Percentiles rank a stretch among this genome's conserved stretches.
phyloP scores from a whole-genome alignment of 2,329 filamentous ascomycete genomes.

The Trichoderma citrinoviride region DNA sequence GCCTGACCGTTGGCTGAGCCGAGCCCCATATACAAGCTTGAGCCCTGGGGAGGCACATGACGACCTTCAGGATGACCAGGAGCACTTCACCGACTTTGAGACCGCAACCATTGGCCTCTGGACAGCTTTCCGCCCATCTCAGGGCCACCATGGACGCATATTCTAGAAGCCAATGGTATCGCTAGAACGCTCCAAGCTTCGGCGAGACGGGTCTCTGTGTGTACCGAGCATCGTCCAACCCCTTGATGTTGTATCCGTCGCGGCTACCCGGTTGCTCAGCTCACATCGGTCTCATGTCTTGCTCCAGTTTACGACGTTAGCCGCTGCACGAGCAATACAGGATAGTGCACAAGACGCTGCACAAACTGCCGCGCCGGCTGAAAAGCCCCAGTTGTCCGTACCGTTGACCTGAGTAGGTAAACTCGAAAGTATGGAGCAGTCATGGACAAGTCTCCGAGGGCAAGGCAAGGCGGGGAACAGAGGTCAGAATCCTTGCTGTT shows the following conservation, averaged over 20 bases:
- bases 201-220: background rate
- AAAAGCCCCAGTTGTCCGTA: background rate
- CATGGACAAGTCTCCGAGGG: slow-evolving; percentile 11
- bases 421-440: background rate
- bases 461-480: slow-evolving; percentile 6
- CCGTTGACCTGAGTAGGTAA: background rate
- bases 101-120: background rate
- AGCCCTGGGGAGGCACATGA: background rate
- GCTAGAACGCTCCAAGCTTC: background rate
- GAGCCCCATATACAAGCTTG: background rate
- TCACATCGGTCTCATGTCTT: background rate
- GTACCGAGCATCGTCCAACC: background rate
- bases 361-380: background rate
- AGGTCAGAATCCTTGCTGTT: slow-evolving; percentile 8
- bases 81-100: background rate
- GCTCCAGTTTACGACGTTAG: background rate
- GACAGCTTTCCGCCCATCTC: background rate
- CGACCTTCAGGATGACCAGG: background rate
- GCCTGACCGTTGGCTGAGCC: background rate
- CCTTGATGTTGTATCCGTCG: background rate
- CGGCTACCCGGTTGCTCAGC: background rate
- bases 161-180: background rate
- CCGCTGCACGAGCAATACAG: background rate
- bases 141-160: background rate
- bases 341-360: background rate